Conservation (phyloP, 1,139 yeast species). For the Lodderomyces metapsilosis region DNA sequence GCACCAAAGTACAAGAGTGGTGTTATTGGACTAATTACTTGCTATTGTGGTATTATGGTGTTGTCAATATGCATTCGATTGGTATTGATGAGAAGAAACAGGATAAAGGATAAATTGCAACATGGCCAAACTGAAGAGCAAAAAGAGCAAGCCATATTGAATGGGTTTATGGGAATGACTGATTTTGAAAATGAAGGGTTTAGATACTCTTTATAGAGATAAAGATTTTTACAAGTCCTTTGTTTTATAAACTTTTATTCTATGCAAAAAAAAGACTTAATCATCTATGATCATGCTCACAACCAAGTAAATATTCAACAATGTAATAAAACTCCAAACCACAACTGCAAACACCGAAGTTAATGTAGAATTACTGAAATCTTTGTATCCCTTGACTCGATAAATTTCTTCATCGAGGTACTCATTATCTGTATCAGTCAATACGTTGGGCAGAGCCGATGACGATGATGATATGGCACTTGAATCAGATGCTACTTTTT, state of each 20-base stretch:
- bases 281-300: constrained; percentile 41
- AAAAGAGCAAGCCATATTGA: constrained; percentile 25
- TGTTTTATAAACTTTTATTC: background rate
- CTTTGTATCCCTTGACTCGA: constrained; percentile 39
- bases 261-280: constrained; percentile 3
- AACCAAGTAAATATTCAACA: constrained; percentile 51
- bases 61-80: constrained; percentile 21
- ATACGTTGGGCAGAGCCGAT: constrained; percentile 1
- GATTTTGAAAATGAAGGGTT: constrained; percentile 32
- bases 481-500: constrained; percentile 1
- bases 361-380: constrained; percentile 52
- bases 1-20: constrained; percentile 31
- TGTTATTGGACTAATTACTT: constrained; percentile 25
- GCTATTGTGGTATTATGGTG: constrained; percentile 27
- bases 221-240: background rate
- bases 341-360: constrained; percentile 44
- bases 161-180: constrained; percentile 34
- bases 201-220: constrained; percentile 19
- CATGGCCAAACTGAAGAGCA: constrained; percentile 26
- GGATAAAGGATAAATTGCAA: constrained; percentile 20
- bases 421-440: constrained; percentile 6
- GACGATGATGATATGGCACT: constrained; percentile 9
- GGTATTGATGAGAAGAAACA: constrained; percentile 23
- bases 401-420: constrained; percentile 11
- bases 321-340: constrained; percentile 53